Evolutionary conservation across 305 asterid species (phyloP).

Genomic region (Petunia hybrid): DNA sequence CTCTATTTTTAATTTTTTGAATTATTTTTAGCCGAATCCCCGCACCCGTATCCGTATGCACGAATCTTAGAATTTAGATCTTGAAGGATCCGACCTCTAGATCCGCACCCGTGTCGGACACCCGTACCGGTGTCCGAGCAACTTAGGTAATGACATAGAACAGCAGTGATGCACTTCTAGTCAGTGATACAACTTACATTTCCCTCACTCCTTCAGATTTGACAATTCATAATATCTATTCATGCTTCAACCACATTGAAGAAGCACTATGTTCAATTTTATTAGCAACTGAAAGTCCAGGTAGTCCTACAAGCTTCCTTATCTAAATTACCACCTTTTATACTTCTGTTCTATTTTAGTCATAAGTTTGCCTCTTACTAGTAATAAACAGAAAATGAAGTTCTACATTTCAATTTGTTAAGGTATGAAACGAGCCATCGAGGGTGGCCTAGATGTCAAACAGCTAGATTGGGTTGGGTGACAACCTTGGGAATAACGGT

Average conservation of each 20-base stretch:
- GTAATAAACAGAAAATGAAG: conserved; percentile 3
- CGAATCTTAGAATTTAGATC: too few relatives aligned
- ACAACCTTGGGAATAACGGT: background rate
- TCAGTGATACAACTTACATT: background rate
- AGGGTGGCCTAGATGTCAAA: background rate
- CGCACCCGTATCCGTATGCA: too few relatives aligned
- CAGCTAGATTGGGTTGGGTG: background rate
- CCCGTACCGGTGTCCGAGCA: too few relatives aligned
- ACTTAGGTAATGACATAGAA: background rate
- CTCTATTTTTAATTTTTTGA: too few relatives aligned
- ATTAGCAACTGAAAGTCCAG: background rate
- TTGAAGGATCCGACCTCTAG: too few relatives aligned
- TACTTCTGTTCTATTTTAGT: background rate
- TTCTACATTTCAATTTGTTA: background rate
- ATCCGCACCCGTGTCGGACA: too few relatives aligned
- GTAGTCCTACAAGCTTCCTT: conserved; percentile 5
- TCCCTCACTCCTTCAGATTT: background rate
- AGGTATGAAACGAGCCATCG: background rate
- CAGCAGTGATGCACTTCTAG: background rate
- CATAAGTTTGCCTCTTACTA: conserved; percentile 1
- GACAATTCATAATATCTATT: background rate
- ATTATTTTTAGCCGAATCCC: too few relatives aligned
- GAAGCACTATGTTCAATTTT: background rate
- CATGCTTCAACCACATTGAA: background rate
- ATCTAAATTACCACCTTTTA: background rate